Base-by-base conservation (phyloP, 768 basidiomycete species). In the Tylopilus sp. region DNA sequence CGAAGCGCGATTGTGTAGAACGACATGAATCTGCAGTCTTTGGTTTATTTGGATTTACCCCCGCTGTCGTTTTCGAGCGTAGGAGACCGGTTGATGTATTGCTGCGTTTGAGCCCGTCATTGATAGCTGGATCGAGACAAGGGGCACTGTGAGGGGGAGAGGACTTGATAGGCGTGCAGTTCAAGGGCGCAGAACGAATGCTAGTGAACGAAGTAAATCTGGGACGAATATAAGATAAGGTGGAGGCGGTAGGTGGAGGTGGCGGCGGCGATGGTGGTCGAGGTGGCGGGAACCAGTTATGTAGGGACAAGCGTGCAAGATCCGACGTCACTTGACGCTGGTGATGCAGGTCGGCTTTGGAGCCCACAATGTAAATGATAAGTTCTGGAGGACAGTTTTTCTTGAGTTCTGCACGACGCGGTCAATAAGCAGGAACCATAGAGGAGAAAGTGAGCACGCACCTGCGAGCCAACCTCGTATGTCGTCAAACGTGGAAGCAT, bases 291-390 rank as follows among this genome's bases (percentile, higher is more conserved):
- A 91, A 91, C 92, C 92, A 94, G 44, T 83, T 85, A 57, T 88
- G 86, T 40, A 95, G 73, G 12, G 86, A 86, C 50, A 88, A 76
- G n/a, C 89, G 84, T 48, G 89, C 91, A 52, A 87, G 77, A 69
- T 91, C 91, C 47, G 86, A 74, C 6, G 89, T 86, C 56, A 92
- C 86, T 63, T 88, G 84, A 42, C 89, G 82, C 55, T 83, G 77
- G 36, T 75, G 73, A 52, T 79, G 69, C 53, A 92, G 78, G 75
- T 92, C 89, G 61, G 89, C 87, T 70, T 98, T 98, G 56, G 94
- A 83, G 51, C 95, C 94, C 60, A 97, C 93, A 62, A 98, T 91
- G 70, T 94, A 93, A 62, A 97, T 92, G 67, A 95, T 86, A 51
- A 94, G 79, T 63, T 95, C 91, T 44, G 86, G 80, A 39, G 86